Evolutionary conservation across 1,139 yeast genomes (phyloP), one percentile per base, ranked within the genome.

Genomic region (Geotrichum armillariae): DNA sequence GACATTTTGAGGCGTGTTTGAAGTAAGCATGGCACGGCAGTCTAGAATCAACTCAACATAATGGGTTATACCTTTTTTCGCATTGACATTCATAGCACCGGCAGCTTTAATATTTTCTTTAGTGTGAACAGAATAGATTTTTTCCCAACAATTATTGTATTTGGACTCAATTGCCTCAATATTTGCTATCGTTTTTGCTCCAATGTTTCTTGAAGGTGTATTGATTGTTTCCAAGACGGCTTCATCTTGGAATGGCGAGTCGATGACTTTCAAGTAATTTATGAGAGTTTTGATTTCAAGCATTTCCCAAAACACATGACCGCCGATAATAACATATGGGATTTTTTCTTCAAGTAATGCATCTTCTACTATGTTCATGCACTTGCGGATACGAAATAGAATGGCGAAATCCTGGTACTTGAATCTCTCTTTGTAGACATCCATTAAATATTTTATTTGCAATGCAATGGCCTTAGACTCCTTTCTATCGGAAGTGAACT

Each of bases 161-260:
- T 29, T 14, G 12, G 16, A 22, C n/a, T 29, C 33, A n/a, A 32
- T 43, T 21, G 39, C 25, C 4, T 32, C 52, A 16, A 42, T 57
- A 37, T 29, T 50, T 1, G 71, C 71, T 6, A 82, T 56, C 0
- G 83, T 70, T 46, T 77, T 77, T 1, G 73, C 75, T 0, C 97
- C 97, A n/a, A 89, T 64, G 0, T 95, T 93, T 50, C 85, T 69
- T 32, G 81, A 74, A 0, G 93, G 93, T 46, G 71, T 73, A 44
- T 77, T 76, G 32, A 90, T 59, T 0, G 85, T 75, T 35, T 88
- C 69, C 22, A 78, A 56, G 34, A 79, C 70, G 0, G 95, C 87
- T 27, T 79, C 64, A 49, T 78, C 70, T 61, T 87, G 95, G 47
- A 29, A 38, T 4, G 46, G 67, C 36, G 82, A 78, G 2, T 79